Conservation (phyloP, 2,329 filamentous ascomycete species). For the Diaporthe vexans region DNA sequence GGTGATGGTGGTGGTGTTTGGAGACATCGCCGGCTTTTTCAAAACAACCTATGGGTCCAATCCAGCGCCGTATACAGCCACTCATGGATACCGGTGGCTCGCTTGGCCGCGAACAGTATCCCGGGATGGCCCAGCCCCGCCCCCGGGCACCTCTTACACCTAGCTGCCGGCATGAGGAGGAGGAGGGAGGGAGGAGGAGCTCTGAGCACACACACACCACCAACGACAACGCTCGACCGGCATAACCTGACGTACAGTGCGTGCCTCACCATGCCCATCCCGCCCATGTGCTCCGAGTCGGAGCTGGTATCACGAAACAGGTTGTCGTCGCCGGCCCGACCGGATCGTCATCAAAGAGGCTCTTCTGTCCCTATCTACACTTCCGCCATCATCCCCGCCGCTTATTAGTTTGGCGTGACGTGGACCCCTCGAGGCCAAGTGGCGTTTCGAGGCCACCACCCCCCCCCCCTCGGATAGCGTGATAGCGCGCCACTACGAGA, state of each 20-base stretch:
- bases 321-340: background rate
- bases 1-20: slow-evolving; percentile 3
- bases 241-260: background rate
- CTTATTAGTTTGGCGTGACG: background rate
- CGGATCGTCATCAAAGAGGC: background rate
- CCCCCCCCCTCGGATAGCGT: background rate
- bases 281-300: background rate
- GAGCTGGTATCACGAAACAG: background rate
- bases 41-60: background rate
- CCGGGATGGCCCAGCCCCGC: background rate
- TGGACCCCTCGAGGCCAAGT: background rate
- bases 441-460: background rate
- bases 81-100: background rate
- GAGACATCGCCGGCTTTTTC: background rate
- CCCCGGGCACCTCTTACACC: background rate
- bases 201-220: background rate
- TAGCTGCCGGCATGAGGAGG: background rate
- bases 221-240: background rate
- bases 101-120: background rate
- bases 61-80: background rate
- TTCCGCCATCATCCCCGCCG: background rate
- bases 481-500: slow-evolving; percentile 15
- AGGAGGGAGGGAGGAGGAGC: background rate
- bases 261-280: background rate
- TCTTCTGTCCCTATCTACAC: background rate